A percentile compares a stretch with the other conserved stretches of the same genome.
Conservation (phyloP, 1,139 yeast genomes). For the Ashbya aceris region DNA sequence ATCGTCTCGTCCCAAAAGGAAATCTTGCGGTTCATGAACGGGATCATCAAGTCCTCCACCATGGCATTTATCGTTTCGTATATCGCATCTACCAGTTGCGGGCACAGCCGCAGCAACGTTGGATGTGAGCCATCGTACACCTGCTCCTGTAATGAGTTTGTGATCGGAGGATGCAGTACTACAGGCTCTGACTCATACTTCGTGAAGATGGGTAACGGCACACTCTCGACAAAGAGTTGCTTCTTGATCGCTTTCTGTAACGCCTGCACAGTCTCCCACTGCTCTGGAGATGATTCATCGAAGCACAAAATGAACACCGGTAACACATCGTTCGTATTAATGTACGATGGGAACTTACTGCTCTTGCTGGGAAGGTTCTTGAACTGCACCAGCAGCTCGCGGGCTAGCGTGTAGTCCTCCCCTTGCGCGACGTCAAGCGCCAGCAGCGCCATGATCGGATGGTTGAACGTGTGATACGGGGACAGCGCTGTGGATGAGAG, state of each 20-base stretch:
- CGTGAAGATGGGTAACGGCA: slow-evolving; percentile 28
- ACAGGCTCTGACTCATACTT: slow-evolving; percentile 15
- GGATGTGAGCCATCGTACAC: slow-evolving; percentile 53
- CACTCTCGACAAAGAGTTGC: slow-evolving; percentile 31
- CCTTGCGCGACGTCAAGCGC: slow-evolving; percentile 37
- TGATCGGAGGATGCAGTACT: slow-evolving; percentile 32
- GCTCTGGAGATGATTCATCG: slow-evolving; percentile 22
- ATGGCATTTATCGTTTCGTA: slow-evolving; percentile 22
- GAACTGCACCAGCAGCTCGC: slow-evolving; percentile 42
- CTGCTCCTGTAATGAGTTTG: slow-evolving; percentile 50
- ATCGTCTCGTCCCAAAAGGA: slow-evolving; percentile 77
- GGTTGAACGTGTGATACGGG: slow-evolving; percentile 83
- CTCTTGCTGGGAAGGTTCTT: slow-evolving; percentile 30
- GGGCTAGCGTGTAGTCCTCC: slow-evolving; percentile 40
- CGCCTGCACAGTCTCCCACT: slow-evolving; percentile 24
- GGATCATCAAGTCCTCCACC: slow-evolving; percentile 24
- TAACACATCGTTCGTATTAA: slow-evolving; percentile 50
- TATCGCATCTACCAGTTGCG: slow-evolving; percentile 18
- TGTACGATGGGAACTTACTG: slow-evolving; percentile 43
- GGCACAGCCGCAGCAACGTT: slow-evolving; percentile 9
- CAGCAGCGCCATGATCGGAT: slow-evolving; percentile 73
- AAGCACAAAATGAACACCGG: slow-evolving; percentile 34
- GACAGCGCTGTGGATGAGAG: slow-evolving; percentile 53
- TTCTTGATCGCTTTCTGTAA: slow-evolving; percentile 31
- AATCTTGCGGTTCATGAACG: slow-evolving; percentile 40